Percentiles rank a stretch among this genome's conserved stretches.
These are phyloP conservation scores for Kokia cookei DNA, from an alignment of 441 rosid species.

Conservation along the genomic window DNA sequence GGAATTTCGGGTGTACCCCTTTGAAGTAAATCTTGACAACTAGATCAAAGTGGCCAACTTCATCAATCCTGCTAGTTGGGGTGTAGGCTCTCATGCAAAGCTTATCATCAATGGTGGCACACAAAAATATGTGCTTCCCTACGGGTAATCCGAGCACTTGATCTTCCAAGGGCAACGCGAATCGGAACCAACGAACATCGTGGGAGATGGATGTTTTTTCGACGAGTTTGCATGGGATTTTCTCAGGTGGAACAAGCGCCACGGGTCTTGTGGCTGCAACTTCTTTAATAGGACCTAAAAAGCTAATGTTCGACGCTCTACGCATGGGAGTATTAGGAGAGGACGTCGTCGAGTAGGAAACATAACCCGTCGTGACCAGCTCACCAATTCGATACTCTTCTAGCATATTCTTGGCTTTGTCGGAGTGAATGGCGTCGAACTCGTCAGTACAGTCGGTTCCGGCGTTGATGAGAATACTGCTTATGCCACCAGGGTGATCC, in stretches of 20 bases:
- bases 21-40: slow-evolving; percentile 77
- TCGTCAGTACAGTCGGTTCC: slow-evolving; percentile 94
- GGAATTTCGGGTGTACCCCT: slow-evolving; percentile 67
- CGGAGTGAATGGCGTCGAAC: slow-evolving; percentile 87
- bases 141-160: slow-evolving; percentile 67
- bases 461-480: slow-evolving; percentile 76
- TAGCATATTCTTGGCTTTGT: slow-evolving; percentile 69
- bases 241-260: slow-evolving; percentile 71
- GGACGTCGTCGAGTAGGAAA: slow-evolving; percentile 49
- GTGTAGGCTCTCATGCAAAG: slow-evolving; percentile 87
- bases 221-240: slow-evolving; percentile 61
- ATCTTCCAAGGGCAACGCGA: slow-evolving; percentile 62
- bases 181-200: slow-evolving; percentile 59
- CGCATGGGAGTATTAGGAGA: slow-evolving; percentile 67
- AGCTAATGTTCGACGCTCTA: slow-evolving; percentile 29
- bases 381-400: slow-evolving; percentile 79
- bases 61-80: slow-evolving; percentile 60
- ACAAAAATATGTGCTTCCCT: slow-evolving; percentile 74
- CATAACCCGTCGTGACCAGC: slow-evolving; percentile 44
- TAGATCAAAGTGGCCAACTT: slow-evolving; percentile 65
- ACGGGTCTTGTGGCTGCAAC: slow-evolving; percentile 20
- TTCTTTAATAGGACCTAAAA: slow-evolving; percentile 9
- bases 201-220: slow-evolving; percentile 59
- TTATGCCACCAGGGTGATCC: slow-evolving; percentile 86
- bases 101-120: slow-evolving; percentile 57